Conservation (phyloP, 2,329 filamentous ascomycete species). For the Diaporthe velutina region DNA sequence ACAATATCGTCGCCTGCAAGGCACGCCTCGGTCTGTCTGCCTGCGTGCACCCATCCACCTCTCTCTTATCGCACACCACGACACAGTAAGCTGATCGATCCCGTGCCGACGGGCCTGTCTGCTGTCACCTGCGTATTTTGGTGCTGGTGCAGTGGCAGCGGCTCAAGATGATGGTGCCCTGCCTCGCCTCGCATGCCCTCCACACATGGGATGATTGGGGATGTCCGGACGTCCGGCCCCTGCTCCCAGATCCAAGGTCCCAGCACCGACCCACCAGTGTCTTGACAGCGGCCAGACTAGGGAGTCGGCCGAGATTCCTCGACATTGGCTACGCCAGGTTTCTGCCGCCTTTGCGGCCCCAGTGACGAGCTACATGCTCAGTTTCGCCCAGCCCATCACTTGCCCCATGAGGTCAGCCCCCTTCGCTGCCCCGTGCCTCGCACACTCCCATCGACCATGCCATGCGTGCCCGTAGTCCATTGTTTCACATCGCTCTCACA, state of each 20-base stretch:
- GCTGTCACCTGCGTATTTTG: slow-evolving; percentile 6
- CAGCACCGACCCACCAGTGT: slow-evolving; percentile 32
- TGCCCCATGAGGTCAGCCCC: slow-evolving; percentile 21
- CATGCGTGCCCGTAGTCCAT: slow-evolving; percentile 13
- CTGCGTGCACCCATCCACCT: neutral
- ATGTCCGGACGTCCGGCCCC: slow-evolving; percentile 39
- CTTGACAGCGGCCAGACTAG: slow-evolving; percentile 28
- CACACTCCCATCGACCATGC: neutral
- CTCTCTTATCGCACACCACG: neutral
- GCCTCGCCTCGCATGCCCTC: slow-evolving; percentile 23
- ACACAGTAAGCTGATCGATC: slow-evolving; percentile 27
- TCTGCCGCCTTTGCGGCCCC: slow-evolving; percentile 10
- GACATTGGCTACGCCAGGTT: slow-evolving; percentile 23
- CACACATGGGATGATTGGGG: slow-evolving; percentile 37
- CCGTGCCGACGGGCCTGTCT: slow-evolving; percentile 19
- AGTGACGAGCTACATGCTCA: slow-evolving; percentile 8
- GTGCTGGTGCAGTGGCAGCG: slow-evolving; percentile 6
- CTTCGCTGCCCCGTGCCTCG: neutral
- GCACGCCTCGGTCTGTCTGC: slow-evolving; percentile 11
- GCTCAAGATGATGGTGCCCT: slow-evolving; percentile 24
- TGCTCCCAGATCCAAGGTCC: slow-evolving; percentile 19
- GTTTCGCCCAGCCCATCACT: slow-evolving; percentile 25
- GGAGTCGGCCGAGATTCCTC: slow-evolving; percentile 21
- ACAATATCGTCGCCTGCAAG: slow-evolving; percentile 5
- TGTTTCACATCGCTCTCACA: slow-evolving; percentile 32